Evolutionary conservation across 192 early-diverging fungal genomes (phyloP), one percentile per base, ranked within the genome.

Genomic region (Podochytrium sp.): DNA sequence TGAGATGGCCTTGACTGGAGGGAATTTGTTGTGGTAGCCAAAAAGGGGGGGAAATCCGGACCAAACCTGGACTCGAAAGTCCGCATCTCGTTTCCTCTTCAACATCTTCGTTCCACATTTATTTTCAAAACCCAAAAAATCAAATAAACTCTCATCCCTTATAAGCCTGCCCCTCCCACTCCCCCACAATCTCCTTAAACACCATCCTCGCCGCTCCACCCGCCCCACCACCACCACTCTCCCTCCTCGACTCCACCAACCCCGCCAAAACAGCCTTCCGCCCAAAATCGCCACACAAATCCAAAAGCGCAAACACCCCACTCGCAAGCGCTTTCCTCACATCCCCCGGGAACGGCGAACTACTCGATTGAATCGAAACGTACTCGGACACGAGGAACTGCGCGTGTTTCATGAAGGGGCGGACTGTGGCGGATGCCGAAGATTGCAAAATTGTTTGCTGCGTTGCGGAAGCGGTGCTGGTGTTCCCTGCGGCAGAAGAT

Each of bases 261-360:
- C 78, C 84, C 23, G 83, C 79, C 84, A 92, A 83, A 43, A 92
- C 83, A 65, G 88, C 76, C 57, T 89, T 84, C 23, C 91, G 73
- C 47, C 91, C 91, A 74, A 78, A 79, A 20, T 90, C 88, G 4
- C 79, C 84, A 61, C 89, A 91, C 65, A 92, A 68, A 72, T 90
- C 89, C 71, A 92, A 60, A 18, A 92, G 53, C 3, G 89, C 74
- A 78, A 88, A 90, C 2, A 89, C 51, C 1, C 87, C 89, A 16
- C 77, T 80, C 51, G 79, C 55, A 16, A 92, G 59, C 0, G 81
- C 82, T 27, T 77, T 76, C 68, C 83, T 85, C 39, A 71, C 69
- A 1, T 3, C 39, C 0, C 27, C 33, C 20, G 68, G 40, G 23
- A 82, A 37, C n/a, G 80, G 80, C 1, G 71, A 71, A 2, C 49